These are phyloP conservation scores for Ophiosphaerella korrae DNA, from an alignment of 2,329 filamentous ascomycete species.

Conservation along the genomic window DNA sequence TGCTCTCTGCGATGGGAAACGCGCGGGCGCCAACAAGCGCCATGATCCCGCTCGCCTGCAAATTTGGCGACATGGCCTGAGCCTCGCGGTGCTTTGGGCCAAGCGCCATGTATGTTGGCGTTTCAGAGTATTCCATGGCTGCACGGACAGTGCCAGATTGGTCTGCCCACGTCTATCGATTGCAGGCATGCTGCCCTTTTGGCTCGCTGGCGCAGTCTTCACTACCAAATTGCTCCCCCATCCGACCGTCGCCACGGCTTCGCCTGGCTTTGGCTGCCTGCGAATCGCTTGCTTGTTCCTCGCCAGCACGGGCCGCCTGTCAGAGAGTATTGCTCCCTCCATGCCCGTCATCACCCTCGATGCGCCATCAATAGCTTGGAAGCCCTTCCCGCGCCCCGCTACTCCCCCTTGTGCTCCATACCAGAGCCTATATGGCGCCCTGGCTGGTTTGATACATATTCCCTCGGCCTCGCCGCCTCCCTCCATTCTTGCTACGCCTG, in stretches of 20 bases:
- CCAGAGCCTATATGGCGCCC: conserved; percentile 25
- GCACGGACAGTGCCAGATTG: not conserved
- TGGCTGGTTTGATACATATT: conserved; percentile 39
- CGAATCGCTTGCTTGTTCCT: conserved; percentile 1
- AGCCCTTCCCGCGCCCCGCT: conserved; percentile 15
- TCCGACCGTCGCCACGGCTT: not conserved
- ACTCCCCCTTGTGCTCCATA: conserved; percentile 7
- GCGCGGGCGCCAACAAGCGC: conserved; percentile 1
- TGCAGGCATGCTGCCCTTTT: conserved; percentile 13
- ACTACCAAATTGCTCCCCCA: not conserved
- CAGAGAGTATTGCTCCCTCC: not conserved
- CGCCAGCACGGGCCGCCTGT: not conserved
- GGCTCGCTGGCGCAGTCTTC: conserved; percentile 10
- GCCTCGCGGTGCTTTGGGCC: not conserved
- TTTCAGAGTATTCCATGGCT: conserved; percentile 13
- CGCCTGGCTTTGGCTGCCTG: not conserved
- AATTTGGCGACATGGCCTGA: not conserved
- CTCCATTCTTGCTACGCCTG: conserved; percentile 23
- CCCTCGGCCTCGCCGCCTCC: conserved; percentile 19
- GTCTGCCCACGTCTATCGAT: conserved; percentile 13
- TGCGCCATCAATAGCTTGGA: conserved; percentile 25
- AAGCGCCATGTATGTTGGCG: conserved; percentile 5
- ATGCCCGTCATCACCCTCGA: conserved; percentile 22
- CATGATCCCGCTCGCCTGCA: conserved; percentile 1
- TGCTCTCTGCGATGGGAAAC: conserved; percentile 2